Evolutionary conservation across 495 filamentous ascomycete genomes (phyloP), one percentile per base, ranked within the genome.

Genomic region (Podospora pseudocomata): DNA sequence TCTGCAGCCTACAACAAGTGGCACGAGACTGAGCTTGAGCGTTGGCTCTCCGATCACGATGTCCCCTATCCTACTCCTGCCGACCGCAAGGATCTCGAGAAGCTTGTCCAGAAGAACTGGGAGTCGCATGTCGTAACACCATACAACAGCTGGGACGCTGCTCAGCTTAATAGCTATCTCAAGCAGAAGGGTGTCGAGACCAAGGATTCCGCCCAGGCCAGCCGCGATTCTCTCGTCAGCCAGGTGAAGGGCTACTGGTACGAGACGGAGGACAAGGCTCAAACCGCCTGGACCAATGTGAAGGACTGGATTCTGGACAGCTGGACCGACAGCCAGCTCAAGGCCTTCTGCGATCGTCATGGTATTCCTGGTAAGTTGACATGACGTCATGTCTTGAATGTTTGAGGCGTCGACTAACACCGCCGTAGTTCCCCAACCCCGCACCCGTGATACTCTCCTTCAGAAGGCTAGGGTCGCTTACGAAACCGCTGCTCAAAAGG

Each of bases 11-110:
- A 98, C 86, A 97, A 97, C 82, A 97, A 94, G 77, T 99, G 95
- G 95, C 94, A 98, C 76, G 89, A 97, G 82, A 97, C 92, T 6
- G 95, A 99, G 83, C 86, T 99, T 13, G 94, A 99, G 83, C 86
- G 95, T 73, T 99, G 95, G 95, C 90, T 99, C 67, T 91, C 91
- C 27, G 95, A 99, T 73, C 88, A 99, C 80, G 86, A 96, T 78
- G 86, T 99, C 66, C 92, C 93, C 7, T 93, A 94, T 73, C 90
- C 92, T 28, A 88, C 86, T 5, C 89, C 91, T 18, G 89, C 92
- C n/a, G 92, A 95, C 75, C 91, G 92, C 73, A 92, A 90, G 69
- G 89, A 94, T 64, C 89, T 96, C 9, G 91, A 95, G 77, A 90
- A 87, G 70, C 80, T 93, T 16, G 90, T 99, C 66, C 91, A 95